phyloP scores from a whole-genome alignment of 192 early-diverging fungal genomes.

The Coemansia sp. region DNA sequence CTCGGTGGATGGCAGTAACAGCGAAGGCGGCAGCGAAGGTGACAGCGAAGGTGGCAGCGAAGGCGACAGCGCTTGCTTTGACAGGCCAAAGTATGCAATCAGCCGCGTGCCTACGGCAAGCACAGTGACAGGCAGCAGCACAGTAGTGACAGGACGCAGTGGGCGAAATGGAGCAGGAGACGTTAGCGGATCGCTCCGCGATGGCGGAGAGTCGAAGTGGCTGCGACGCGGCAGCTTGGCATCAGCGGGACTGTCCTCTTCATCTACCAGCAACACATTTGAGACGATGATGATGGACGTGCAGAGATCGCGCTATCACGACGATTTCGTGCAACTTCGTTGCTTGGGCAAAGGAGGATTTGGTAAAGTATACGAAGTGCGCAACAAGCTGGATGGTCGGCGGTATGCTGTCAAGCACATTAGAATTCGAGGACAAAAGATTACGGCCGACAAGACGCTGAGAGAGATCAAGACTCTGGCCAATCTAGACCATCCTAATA shows the following conservation, averaged over 20 bases:
- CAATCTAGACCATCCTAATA: constrained; percentile 78
- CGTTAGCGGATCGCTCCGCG: not conserved
- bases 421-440: constrained; percentile 56
- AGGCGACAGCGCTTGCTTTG: not conserved
- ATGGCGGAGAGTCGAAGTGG: no score
- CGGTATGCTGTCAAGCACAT: constrained; percentile 92
- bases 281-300: constrained; percentile 44
- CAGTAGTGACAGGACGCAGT: not conserved
- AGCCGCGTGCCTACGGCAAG: no score
- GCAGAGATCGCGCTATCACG: constrained; percentile 61
- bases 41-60: not conserved
- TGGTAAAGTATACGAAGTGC: constrained; percentile 77
- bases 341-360: constrained; percentile 89
- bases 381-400: constrained; percentile 83
- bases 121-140: no score
- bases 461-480: constrained; percentile 90
- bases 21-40: not conserved
- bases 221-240: not conserved
- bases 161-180: no score
- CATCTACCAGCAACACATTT: constrained; percentile 8
- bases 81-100: no score
- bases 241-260: not conserved
- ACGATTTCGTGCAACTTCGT: constrained; percentile 78
- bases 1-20: constrained; percentile 11
- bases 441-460: constrained; percentile 68